These are phyloP conservation scores for Petasospora rhodanensis DNA, from an alignment of 1,139 yeast species.

Conservation along the genomic window DNA sequence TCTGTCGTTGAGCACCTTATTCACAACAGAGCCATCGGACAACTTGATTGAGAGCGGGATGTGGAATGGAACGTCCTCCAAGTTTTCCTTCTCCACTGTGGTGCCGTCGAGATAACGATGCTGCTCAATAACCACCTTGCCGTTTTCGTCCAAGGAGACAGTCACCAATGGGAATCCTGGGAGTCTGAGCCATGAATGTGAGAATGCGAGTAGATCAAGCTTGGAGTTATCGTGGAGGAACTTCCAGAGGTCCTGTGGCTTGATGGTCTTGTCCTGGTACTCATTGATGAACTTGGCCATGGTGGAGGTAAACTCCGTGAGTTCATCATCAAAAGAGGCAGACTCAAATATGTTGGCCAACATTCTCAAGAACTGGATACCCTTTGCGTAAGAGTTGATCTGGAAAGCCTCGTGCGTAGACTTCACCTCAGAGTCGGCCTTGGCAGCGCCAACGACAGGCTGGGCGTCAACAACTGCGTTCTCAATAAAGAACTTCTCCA, in stretches of 20 bases:
- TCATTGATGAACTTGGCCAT: slow-evolving; percentile 40
- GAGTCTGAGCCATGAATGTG: slow-evolving; percentile 51
- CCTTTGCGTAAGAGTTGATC: slow-evolving; percentile 58
- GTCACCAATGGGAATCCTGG: slow-evolving; percentile 56
- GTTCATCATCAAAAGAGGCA: slow-evolving; percentile 31
- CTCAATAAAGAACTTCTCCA: slow-evolving; percentile 36
- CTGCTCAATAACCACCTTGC: slow-evolving; percentile 42
- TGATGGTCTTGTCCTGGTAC: slow-evolving; percentile 38
- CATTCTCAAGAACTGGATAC: slow-evolving; percentile 56
- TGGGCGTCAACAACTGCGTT: slow-evolving; percentile 31
- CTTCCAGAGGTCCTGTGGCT: slow-evolving; percentile 57
- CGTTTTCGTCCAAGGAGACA: slow-evolving; percentile 32
- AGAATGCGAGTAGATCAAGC: slow-evolving; percentile 30
- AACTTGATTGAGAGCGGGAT: slow-evolving; percentile 48
- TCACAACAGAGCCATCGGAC: slow-evolving; percentile 34
- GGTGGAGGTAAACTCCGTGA: slow-evolving; percentile 32
- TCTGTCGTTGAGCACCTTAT: slow-evolving; percentile 47
- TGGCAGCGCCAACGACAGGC: slow-evolving; percentile 27
- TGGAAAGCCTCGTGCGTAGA: slow-evolving; percentile 47
- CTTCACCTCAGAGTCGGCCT: slow-evolving; percentile 30
- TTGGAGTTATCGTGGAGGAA: slow-evolving; percentile 31
- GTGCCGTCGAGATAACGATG: slow-evolving; percentile 39
- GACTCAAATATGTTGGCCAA: slow-evolving; percentile 42
- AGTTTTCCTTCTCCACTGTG: slow-evolving; percentile 20
- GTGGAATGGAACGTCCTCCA: slow-evolving; percentile 31